Conservation (phyloP, 1,284 basidiomycete genomes). For the Tilletia walkeri region DNA sequence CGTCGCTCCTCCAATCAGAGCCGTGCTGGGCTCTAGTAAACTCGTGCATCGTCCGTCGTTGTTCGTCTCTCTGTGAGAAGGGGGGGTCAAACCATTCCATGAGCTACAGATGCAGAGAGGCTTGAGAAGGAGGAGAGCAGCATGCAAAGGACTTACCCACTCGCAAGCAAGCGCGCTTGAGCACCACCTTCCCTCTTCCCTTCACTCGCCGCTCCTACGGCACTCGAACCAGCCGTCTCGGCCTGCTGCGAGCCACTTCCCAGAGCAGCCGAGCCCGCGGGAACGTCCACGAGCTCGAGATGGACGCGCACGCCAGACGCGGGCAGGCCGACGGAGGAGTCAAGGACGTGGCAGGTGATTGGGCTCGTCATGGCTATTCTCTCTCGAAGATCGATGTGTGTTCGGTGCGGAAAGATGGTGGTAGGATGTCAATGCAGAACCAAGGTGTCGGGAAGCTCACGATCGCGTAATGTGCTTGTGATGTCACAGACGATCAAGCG, state of each 20-base stretch:
- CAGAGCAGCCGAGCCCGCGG: conserved; percentile 58
- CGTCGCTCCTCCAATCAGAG: conserved; percentile 58
- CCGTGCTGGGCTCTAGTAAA: conserved; percentile 62
- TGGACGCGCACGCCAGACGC: conserved; percentile 68
- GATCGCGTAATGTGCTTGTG: too few species aligned
- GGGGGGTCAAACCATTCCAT: not conserved
- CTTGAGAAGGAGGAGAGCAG: not conserved
- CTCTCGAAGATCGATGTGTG: conserved; percentile 31
- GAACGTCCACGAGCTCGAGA: conserved; percentile 57
- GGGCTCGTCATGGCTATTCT: conserved; percentile 62
- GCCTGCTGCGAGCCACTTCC: not conserved
- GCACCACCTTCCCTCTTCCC: conserved; percentile 60
- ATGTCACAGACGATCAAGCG: too few species aligned
- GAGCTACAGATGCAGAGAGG: too few species aligned
- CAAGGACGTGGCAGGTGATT: conserved; percentile 88
- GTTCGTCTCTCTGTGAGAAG: conserved; percentile 68
- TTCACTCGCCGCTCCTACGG: conserved; percentile 59
- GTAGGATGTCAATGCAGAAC: too few species aligned
- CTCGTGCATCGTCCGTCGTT: conserved; percentile 75
- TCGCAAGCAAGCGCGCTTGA: conserved; percentile 17
- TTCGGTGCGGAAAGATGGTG: too few species aligned
- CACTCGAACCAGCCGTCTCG: conserved; percentile 14
- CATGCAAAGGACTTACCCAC: conserved; percentile 30
- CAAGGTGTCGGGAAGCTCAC: too few species aligned
- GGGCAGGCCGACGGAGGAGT: conserved; percentile 77